Evolutionary conservation across 495 filamentous ascomycete genomes (phyloP), one percentile per base, ranked within the genome.

Genomic region (Lophiostoma macrostomum): DNA sequence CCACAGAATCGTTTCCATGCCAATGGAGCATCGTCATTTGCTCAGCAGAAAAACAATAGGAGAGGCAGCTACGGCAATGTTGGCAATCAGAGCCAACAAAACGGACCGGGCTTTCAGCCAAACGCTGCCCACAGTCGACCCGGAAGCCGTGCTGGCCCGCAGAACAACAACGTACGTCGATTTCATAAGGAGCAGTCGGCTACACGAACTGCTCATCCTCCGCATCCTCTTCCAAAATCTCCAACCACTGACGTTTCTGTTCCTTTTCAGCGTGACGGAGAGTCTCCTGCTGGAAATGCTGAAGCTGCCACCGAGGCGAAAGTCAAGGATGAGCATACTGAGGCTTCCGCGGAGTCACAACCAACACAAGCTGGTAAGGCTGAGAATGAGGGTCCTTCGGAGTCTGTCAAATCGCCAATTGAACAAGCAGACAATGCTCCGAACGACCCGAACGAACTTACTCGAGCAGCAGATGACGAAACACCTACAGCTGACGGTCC

Each of bases 61-160:
- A 31, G 32, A 76, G 78, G 80, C 77, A 82, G 80, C 73, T 80
- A 76, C 76, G 77, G 79, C 64, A 70, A 22, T 18, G 20, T 35
- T 31, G 47, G 47, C 14, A 37, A 45, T 29, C 42, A 45, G 25
- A 36, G 22, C n/a, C 75, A 20, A 27, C 24, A 53, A 39, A n/a
- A 18, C 50, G 31, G 50, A 38, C 34, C 24, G 25, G 10, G 53
- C 18, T 14, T 35, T 46, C n/a, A 29, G 8, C 11, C 47, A 40
- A 20, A 50, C 29, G 13, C 20, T n/a, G n/a, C 54, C 14, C 22
- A 48, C 25, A 46, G 39, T 27, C 54, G 54, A 37, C 54, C 54
- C 16, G 47, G 54, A 23, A 58, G 54, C 47, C 53, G 31, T 2
- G 38, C 16, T 16, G 40, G 39, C 7, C 39, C 39, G 2, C 18